Evolutionary conservation across 305 asterid species (phyloP), one percentile per base, ranked within the genome.

Genomic region (Solanum hybrid): DNA sequence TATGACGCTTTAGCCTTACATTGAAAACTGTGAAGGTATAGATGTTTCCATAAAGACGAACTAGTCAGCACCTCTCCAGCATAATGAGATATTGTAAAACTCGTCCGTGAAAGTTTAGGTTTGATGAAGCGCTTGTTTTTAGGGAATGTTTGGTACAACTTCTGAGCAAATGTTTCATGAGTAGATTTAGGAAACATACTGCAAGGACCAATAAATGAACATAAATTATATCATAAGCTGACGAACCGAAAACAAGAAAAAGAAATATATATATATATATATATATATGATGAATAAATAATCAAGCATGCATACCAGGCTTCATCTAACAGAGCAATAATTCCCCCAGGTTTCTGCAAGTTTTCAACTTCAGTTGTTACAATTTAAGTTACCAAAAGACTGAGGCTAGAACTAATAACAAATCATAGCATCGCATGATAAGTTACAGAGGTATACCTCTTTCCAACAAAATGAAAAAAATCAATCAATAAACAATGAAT

Each of bases 111-210:
- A 88, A 98, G 99, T 92, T 98, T 98, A 46, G 99, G 99, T 92
- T 98, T 98, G 95, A 98, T 93, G 95, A 98, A 98, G 87, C 99
- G 98, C 91, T 98, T 97, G 92, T 97, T 91, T 94, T 97, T 97
- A 26, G 95, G 40, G 89, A 95, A 95, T 92, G 99, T 98, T 92
- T 98, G 99, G 91, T 98, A 98, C 95, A 98, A 86, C 95, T 97
- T 98, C 94, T 97, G 99, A 90, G 99, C 98, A 95, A 98, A 98
- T 93, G 99, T 98, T 94, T 97, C 99, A 91, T 98, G 99, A 73
- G 99, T 98, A 42, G 99, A 98, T 95, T 96, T 97, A 86, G 99
- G 99, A 90, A 98, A 98, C 99, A 98, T 98, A 92, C 99, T 98
- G 98, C 96, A 89, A 90, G 86, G 89, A 90, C 90, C 42, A 93